Conservation (phyloP, 225 moss, liverwort and hornwort species). For the Lunularia cruciata region DNA sequence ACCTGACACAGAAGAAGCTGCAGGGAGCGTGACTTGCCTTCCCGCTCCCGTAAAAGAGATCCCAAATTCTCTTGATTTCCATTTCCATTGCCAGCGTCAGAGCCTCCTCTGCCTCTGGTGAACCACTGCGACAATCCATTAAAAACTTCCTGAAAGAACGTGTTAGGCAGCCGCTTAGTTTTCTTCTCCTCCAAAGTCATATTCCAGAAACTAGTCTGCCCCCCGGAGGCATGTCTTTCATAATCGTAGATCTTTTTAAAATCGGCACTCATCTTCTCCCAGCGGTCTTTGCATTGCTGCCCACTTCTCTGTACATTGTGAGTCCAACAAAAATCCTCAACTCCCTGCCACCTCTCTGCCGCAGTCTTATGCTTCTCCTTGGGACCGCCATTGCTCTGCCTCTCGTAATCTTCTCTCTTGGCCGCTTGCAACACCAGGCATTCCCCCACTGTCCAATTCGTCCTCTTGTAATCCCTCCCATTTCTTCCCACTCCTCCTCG, state of each 20-base stretch:
- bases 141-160: constrained; percentile 42
- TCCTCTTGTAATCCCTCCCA: constrained; percentile 42
- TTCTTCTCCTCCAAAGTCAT: constrained; percentile 45
- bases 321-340: constrained; percentile 43
- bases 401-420: constrained; percentile 45
- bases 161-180: constrained; percentile 38
- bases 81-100: constrained; percentile 23
- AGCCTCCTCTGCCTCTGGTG: constrained; percentile 27
- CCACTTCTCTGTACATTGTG: constrained; percentile 39
- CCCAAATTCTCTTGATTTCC: constrained; percentile 39
- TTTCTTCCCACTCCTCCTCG: constrained; percentile 21
- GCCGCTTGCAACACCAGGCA: constrained; percentile 45
- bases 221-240: constrained; percentile 30
- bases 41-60: constrained; percentile 32
- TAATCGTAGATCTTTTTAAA: constrained; percentile 46
- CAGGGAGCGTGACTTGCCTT: constrained; percentile 35
- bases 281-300: constrained; percentile 49
- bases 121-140: constrained; percentile 43
- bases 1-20: neutral
- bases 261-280: constrained; percentile 48
- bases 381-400: constrained; percentile 34
- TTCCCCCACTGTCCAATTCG: constrained; percentile 46
- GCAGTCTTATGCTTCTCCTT: constrained; percentile 46
- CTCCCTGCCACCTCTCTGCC: constrained; percentile 44
- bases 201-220: constrained; percentile 38